Conservation (phyloP, 345 rosid genomes). For the Balakata baccata region DNA sequence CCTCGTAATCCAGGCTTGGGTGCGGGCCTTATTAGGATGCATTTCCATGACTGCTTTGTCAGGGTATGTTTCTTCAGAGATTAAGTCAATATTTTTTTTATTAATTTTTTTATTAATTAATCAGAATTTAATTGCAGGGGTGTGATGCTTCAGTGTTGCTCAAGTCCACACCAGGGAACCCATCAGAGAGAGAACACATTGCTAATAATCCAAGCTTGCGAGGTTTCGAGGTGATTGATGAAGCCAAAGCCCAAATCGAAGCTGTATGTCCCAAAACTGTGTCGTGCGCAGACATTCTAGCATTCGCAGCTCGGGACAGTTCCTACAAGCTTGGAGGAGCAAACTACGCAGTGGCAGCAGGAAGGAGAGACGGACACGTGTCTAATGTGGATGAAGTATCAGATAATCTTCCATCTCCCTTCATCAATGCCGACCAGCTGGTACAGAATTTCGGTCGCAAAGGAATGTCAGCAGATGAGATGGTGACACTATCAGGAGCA, state of each 20-base stretch:
- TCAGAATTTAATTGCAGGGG: not conserved
- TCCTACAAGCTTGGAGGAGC: not conserved
- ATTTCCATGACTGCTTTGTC: slow-evolving; percentile 6
- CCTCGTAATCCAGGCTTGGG: not conserved
- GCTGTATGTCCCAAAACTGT: not conserved
- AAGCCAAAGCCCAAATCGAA: slow-evolving; percentile 4
- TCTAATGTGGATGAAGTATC: not conserved
- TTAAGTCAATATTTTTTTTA: too few relatives aligned
- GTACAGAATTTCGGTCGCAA: not conserved
- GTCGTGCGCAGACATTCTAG: not conserved
- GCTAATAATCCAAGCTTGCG: slow-evolving; percentile 1
- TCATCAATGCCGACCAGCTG: not conserved
- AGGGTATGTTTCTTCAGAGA: not conserved
- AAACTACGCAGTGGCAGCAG: not conserved
- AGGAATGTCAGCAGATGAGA: slow-evolving; percentile 1
- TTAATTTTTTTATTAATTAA: too few relatives aligned
- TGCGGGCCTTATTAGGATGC: slow-evolving; percentile 1
- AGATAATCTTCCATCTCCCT: not conserved
- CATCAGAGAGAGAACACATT: not conserved
- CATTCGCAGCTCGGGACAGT: not conserved
- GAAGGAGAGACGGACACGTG: not conserved
- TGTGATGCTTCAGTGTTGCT: slow-evolving; percentile 4
- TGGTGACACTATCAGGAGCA: slow-evolving; percentile 1
- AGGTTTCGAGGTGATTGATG: not conserved
- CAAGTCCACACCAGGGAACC: not conserved